Base-by-base conservation (phyloP, 2,329 filamentous ascomycete genomes). In the Talaromyces sp. region DNA sequence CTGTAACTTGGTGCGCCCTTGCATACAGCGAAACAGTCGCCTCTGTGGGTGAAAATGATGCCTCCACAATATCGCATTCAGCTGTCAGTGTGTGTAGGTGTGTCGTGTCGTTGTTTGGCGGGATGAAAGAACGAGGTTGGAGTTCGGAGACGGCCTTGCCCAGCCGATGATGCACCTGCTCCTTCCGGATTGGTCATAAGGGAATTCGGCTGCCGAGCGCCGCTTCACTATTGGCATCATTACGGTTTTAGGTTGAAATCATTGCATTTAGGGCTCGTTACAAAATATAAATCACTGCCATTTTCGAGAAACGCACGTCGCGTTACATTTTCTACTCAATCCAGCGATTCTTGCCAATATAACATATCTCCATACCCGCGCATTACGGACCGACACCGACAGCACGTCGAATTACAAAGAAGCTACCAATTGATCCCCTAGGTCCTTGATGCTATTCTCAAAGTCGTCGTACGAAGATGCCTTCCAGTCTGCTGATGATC, bases 401-500 rank as follows among this genome's bases (percentile, higher is more conserved):
- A 56, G 11, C 33, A 11, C 7, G 7, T 2, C 52, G 39, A n/a
- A 11, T 62, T 47, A 63, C n/a, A 63, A 9, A 19, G 49, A 41
- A 37, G 56, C 25, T 19, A 67, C 65, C 37, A 67, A 41, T 15
- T 22, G 33, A 52, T 73, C 66, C 2, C 72, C 72, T 45, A 73
- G 66, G 22, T 67, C 52, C n/a, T 68, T 64, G 39, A 73, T 57
- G 15, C 70, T 71, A 37, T 67, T 65, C 61, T 71, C 72, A 54
- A 89, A 88, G 17, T 82, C 79, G 9, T 75, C 73, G 31, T 77
- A 83, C 67, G 73, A 81, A 7, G 72, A 71, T 0, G 86, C 85
- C 9, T 76, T 75, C 87, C 87, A 90, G 35, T 82, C 76, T 0
- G 87, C 87, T 2, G 75, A 72, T 13, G 78, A 74, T 1, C 86